Evolutionary conservation across 1,139 yeast genomes (phyloP), one percentile per base, ranked within the genome.

Genomic region (Taphrina wiesneri): DNA sequence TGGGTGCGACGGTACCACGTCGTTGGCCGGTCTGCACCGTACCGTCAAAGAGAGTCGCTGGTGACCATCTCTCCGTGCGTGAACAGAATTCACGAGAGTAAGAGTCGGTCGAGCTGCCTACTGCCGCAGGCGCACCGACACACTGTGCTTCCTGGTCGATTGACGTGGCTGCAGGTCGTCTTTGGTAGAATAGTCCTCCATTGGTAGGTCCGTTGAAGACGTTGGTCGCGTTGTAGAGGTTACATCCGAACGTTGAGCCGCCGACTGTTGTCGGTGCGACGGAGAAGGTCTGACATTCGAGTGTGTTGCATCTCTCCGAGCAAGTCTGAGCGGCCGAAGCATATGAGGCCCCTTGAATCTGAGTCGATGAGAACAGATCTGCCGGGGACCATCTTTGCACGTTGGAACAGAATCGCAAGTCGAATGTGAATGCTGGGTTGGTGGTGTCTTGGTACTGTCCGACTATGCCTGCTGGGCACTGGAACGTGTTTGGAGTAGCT

Each of bases 201-300:
- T 60, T 60, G 28, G 64, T 60, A 6, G 64, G 64, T n/a, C 64
- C 64, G 46, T 49, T 60, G 57, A 60, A 60, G 56, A 60, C 64
- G 30, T 49, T 60, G 7, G 57, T 53, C 15, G 64, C 64, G 46
- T 60, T 60, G 64, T 60, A 60, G 30, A 60, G 51, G 52, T 60
- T 60, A 52, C 64, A 60, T 43, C 46, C 46, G 46, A 60, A 60
- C 32, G 56, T 60, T 21, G 43, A n/a, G 13, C 64, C 64, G 15
- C 64, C 64, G 7, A 53, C 57, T 3, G 64, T 60, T 15, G 64
- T 60, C 15, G 64, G 64, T 1, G 64, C 64, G 13, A 60, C 64
- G 15, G 64, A 60, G 57, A 60, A 60, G 19, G 64, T 60, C 51
- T 28, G 57, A 26, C 64, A 60, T 23, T 21, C 30, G 30, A 54